These are phyloP conservation scores for Allium sativum DNA, from an alignment of 106 monocot species.

Conservation along the genomic window DNA sequence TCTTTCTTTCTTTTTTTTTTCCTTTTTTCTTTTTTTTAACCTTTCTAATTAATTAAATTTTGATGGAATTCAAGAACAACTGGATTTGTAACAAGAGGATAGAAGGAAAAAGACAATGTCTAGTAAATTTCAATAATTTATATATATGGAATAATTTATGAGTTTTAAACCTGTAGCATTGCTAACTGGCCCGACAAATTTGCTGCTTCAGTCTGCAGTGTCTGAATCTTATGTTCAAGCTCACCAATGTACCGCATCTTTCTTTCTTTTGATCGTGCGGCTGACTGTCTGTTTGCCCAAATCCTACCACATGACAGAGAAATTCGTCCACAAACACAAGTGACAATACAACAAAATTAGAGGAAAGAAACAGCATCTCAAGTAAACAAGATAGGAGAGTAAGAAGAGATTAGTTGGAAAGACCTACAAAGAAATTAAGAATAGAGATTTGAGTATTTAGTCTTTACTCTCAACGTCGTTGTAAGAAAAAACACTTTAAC, in stretches of 20 bases:
- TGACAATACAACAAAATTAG: background rate
- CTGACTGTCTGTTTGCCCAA: slow-evolving; percentile 94
- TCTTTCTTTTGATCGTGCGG: slow-evolving; percentile 92
- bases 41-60: too few relatives aligned
- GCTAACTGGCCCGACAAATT: slow-evolving; percentile 67
- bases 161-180: slow-evolving; percentile 59
- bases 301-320: slow-evolving; percentile 42
- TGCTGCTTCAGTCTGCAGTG: slow-evolving; percentile 77
- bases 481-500: too few relatives aligned
- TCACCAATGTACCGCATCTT: slow-evolving; percentile 90
- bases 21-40: too few relatives aligned
- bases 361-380: background rate
- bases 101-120: too few relatives aligned
- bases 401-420: too few relatives aligned
- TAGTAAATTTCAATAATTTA: background rate
- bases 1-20: too few relatives aligned
- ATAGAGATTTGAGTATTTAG: too few relatives aligned
- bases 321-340: background rate
- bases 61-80: too few relatives aligned
- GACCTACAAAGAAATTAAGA: too few relatives aligned
- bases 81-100: too few relatives aligned
- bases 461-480: too few relatives aligned
- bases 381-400: background rate
- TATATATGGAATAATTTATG: background rate
- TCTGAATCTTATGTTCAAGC: slow-evolving; percentile 68